Conservation (phyloP, 768 basidiomycete genomes). For the Leccinum truebloodii region DNA sequence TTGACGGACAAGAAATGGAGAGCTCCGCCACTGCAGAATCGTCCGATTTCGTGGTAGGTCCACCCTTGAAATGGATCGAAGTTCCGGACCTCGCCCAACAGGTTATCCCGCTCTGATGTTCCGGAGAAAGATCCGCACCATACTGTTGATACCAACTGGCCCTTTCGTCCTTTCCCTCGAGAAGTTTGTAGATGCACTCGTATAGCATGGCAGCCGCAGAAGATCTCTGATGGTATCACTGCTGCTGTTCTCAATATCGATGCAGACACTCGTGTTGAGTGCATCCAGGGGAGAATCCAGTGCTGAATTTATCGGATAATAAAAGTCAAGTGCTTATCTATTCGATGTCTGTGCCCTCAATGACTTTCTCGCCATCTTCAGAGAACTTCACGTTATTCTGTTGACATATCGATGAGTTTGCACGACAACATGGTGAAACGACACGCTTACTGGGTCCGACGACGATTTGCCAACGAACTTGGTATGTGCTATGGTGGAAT, state of each 20-base stretch:
- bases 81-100: not conserved
- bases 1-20: not conserved
- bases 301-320: not conserved
- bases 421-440: not conserved
- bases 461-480: slow-evolving; percentile 79
- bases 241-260: not conserved
- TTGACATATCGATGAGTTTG: not conserved
- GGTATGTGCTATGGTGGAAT: slow-evolving; percentile 62
- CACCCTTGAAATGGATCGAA: not conserved
- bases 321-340: slow-evolving; percentile 4
- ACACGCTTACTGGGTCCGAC: slow-evolving; percentile 39
- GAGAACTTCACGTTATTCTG: slow-evolving; percentile 80
- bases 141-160: not conserved
- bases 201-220: not conserved
- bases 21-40: not conserved
- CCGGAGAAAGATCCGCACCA: not conserved
- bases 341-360: slow-evolving; percentile 48
- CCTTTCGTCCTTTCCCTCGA: not conserved
- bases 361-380: slow-evolving; percentile 68
- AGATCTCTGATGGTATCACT: not conserved
- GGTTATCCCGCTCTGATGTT: not conserved
- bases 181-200: not conserved
- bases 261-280: not conserved
- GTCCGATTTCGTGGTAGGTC: not conserved
- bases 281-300: not conserved